These are phyloP conservation scores for Trichoderma asperelloides DNA, from an alignment of 495 filamentous ascomycete species.

Conservation along the genomic window DNA sequence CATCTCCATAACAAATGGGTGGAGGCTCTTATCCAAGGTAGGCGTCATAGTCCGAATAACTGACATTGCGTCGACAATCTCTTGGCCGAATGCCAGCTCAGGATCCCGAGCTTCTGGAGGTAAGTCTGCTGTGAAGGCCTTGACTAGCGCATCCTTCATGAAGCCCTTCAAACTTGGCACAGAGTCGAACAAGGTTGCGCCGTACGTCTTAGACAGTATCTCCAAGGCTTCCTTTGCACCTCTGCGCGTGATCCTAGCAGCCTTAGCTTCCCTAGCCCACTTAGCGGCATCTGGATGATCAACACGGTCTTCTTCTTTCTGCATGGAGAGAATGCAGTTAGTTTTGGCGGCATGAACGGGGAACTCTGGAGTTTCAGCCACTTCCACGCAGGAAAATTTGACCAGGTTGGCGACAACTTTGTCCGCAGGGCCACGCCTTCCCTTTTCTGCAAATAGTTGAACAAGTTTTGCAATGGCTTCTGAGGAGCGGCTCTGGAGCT, in stretches of 20 bases:
- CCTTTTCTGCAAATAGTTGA: constrained; percentile 67
- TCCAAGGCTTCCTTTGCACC: constrained; percentile 94
- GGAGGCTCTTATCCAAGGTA: constrained; percentile 63
- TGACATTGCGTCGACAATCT: constrained; percentile 87
- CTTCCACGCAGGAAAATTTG: constrained; percentile 95
- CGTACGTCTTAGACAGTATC: constrained; percentile 72
- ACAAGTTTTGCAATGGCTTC: constrained; percentile 74
- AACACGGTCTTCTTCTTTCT: constrained; percentile 92
- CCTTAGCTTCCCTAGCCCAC: constrained; percentile 77
- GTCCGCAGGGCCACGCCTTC: constrained; percentile 72
- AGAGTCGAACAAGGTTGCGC: constrained; percentile 59
- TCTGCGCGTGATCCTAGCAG: constrained; percentile 77
- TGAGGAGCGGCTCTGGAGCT: constrained; percentile 83
- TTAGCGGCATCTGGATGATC: constrained; percentile 84
- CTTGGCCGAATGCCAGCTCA: constrained; percentile 68
- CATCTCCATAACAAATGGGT: constrained; percentile 68
- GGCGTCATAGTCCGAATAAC: constrained; percentile 84
- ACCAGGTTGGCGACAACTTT: constrained; percentile 90
- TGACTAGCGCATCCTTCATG: constrained; percentile 70
- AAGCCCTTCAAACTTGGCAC: constrained; percentile 71
- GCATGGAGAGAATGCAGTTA: constrained; percentile 75
- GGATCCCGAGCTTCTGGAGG: constrained; percentile 60
- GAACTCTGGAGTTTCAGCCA: constrained; percentile 95
- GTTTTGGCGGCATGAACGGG: constrained; percentile 63
- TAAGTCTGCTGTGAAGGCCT: constrained; percentile 58